Base-by-base conservation (phyloP, 257 asterid genomes). In the Penstemon barbatus region DNA sequence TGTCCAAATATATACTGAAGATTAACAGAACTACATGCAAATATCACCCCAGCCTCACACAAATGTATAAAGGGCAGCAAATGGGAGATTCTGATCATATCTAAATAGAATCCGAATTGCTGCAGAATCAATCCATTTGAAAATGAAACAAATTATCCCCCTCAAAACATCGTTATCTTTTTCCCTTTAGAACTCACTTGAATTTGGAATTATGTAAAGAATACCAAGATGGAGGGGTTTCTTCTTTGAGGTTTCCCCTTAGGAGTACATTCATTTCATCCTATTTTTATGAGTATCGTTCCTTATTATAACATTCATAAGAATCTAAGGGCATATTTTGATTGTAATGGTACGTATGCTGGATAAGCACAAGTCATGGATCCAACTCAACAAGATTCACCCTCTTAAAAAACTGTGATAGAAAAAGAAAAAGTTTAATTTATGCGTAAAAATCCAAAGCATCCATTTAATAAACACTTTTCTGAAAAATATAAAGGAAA, bases 401-500 rank as follows among this genome's bases (percentile, higher is more conserved):
- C 33, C 73, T 38, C 65, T 18, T 44, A 43, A 38, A 33, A 19
- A 46, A 51, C 63, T 64, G 36, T 72, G 18, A 52, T 45, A 15
- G 18, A 15, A 15, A 15, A 15, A 15, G 18, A 15, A 15, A 15
- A 15, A 15, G 18, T 15, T 15, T 15, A 15, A 15, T 15, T 15
- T 15, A 15, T 15, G 18, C 18, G 18, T 15, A 15, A 15, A 15
- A 15, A 65, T 52, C 42, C 43, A 45, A 61, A 33, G 45, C 61
- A 55, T 40, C 52, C 41, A 13, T 57, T 25, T 8, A 18, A 33
- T 46, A 33, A 41, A 61, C 33, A n/a, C 43, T 48, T 60, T 57
- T 71, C 68, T 18, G 56, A 54, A 52, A 66, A 44, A 61, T 45
- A 5, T 19, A 33, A 54, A 66, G 61, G 48, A 69, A 43, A 42